Evolutionary conservation across 1,284 basidiomycete genomes (phyloP).

Genomic region (Trametes hirsuta): DNA sequence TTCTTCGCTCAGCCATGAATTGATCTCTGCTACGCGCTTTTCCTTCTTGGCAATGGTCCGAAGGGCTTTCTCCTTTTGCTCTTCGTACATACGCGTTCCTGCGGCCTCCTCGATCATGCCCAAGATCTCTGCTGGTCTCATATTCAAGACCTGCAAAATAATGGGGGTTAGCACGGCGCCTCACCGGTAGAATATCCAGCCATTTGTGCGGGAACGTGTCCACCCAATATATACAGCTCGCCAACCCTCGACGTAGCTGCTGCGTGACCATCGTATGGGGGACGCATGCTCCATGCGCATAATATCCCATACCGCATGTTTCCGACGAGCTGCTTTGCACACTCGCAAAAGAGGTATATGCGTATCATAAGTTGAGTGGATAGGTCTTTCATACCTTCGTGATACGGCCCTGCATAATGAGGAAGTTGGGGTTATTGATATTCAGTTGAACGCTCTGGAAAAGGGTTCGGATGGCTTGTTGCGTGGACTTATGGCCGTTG

Average conservation of each 20-base stretch:
- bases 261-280: too few relatives aligned
- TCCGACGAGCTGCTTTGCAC: too few relatives aligned
- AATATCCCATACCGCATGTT: too few relatives aligned
- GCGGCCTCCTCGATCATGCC: constrained; percentile 99
- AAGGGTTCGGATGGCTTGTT: constrained; percentile 87
- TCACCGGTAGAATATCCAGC: too few relatives aligned
- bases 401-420: constrained; percentile 99
- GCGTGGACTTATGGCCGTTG: constrained; percentile 94
- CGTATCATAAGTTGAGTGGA: not conserved
- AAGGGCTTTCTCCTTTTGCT: constrained; percentile 95
- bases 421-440: constrained; percentile 99
- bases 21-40: constrained; percentile 93
- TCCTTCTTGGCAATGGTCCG: constrained; percentile 99
- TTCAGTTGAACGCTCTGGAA: constrained; percentile 99
- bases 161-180: constrained; percentile 18
- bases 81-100: constrained; percentile 99
- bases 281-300: too few relatives aligned
- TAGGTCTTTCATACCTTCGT: constrained; percentile 64
- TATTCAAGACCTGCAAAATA: constrained; percentile 81
- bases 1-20: constrained; percentile 81
- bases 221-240: too few relatives aligned
- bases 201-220: too few relatives aligned
- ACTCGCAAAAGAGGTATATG: too few relatives aligned
- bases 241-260: too few relatives aligned
- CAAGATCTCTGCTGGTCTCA: constrained; percentile 97